These are phyloP conservation scores for Acacia confusa DNA, from an alignment of 306 rosid species.

Conservation along the genomic window DNA sequence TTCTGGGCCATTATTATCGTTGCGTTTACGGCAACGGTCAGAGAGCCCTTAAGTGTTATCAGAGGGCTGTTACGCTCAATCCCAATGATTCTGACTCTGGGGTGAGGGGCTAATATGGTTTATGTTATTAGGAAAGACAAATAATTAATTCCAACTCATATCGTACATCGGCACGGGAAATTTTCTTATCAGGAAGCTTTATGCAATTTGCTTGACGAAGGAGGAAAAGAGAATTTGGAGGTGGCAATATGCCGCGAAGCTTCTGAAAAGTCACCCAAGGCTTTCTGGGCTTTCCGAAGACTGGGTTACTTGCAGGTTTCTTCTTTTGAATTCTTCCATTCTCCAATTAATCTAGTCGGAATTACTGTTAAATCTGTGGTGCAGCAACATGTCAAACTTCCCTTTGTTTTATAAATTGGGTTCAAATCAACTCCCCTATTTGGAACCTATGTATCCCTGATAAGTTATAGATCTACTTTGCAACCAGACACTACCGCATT, in stretches of 20 bases:
- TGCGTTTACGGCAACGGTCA: constrained; percentile 41
- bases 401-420: background rate
- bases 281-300: constrained; percentile 93
- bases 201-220: constrained; percentile 71
- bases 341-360: background rate
- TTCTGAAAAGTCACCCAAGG: constrained; percentile 70
- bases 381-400: background rate
- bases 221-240: constrained; percentile 71
- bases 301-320: constrained; percentile 78
- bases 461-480: background rate
- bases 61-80: constrained; percentile 70
- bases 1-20: constrained; percentile 65
- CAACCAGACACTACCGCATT: constrained; percentile 7
- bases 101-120: constrained; percentile 30
- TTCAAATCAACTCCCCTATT: background rate
- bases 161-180: background rate
- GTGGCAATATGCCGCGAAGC: constrained; percentile 72
- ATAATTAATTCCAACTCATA: background rate
- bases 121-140: background rate
- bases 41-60: constrained; percentile 83
- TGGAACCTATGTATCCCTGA: background rate
- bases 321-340: constrained; percentile 3
- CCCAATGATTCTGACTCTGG: constrained; percentile 72
- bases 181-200: constrained; percentile 52
- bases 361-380: constrained; percentile 2